Evolutionary conservation across 1,284 basidiomycete species (phyloP).

Genomic region (Papiliotrema terrestris): DNA sequence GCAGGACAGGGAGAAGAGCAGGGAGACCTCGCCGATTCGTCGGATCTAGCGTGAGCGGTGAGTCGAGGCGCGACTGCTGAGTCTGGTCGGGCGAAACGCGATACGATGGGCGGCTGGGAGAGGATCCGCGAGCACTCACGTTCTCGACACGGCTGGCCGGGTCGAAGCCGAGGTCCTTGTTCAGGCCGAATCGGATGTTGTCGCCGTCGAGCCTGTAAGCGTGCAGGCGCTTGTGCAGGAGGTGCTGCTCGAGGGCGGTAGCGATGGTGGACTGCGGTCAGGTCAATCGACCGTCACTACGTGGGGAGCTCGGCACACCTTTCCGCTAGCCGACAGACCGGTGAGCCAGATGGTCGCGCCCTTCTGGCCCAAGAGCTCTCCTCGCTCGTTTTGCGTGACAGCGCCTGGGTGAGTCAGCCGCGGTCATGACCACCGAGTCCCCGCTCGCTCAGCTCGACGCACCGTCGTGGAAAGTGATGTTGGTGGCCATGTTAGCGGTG

Average conservation of each 20-base stretch:
- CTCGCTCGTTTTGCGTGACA: constrained; percentile 65
- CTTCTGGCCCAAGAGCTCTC: constrained; percentile 65
- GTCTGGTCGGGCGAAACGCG: neutral
- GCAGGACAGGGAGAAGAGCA: constrained; percentile 85
- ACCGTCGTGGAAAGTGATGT: constrained; percentile 80
- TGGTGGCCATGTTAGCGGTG: constrained; percentile 63
- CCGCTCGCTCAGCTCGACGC: constrained; percentile 14
- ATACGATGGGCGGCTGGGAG: neutral
- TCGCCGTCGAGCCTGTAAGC: constrained; percentile 94
- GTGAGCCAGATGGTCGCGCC: constrained; percentile 93
- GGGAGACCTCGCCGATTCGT: constrained; percentile 94
- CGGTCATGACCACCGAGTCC: neutral
- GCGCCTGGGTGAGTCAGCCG: constrained; percentile 57
- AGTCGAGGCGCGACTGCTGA: neutral
- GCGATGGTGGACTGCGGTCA: constrained; percentile 84
- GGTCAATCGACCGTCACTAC: constrained; percentile 1
- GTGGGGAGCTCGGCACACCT: constrained; percentile 54
- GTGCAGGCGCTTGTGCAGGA: constrained; percentile 80
- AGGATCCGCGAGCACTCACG: constrained; percentile 28
- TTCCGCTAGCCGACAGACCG: constrained; percentile 85
- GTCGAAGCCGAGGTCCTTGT: constrained; percentile 97
- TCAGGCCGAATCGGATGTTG: constrained; percentile 93
- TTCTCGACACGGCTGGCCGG: constrained; percentile 95
- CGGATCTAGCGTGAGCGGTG: constrained; percentile 58
- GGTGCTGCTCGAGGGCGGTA: constrained; percentile 92